Base-by-base conservation (phyloP, 371 early-diverging fungal genomes). In the Sporodiniella umbellata region DNA sequence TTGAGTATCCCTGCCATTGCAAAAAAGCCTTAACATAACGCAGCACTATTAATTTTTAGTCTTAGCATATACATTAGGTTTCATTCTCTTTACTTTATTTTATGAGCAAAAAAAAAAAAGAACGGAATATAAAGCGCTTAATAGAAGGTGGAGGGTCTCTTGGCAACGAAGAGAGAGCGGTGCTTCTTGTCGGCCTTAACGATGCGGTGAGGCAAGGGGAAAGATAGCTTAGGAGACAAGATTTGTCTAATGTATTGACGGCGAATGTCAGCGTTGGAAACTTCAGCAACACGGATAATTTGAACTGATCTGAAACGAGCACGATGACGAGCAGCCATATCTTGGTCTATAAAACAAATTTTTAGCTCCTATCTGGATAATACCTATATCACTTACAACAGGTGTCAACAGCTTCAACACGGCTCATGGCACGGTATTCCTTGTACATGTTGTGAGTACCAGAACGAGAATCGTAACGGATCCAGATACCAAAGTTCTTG, bases 311-410 rank as follows among this genome's bases (percentile, higher is more conserved):
- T 70, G 82, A 94, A 96, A 54, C 95, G 92, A 57, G 95, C 94
- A 72, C 95, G 93, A 85, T 96, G 96, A 66, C 92, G 92, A 56
- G 95, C 86, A 62, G 95, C 95, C 94, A 96, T 92, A 75, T 96
- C 96, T 77, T 93, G 93, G 88, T 96, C 50, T 50, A 50, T n/a
- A n/a, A n/a, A n/a, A n/a, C n/a, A n/a, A n/a, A n/a, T n/a, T n/a
- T n/a, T n/a, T n/a, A n/a, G n/a, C n/a, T n/a, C n/a, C n/a, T n/a
- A n/a, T n/a, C n/a, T n/a, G n/a, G n/a, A n/a, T n/a, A n/a, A n/a
- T n/a, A n/a, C n/a, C n/a, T n/a, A n/a, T n/a, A 5, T 14, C 26
- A 25, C 40, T 50, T 50, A 50, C 50, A 96, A 87, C 92, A 92
- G 25, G 92, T 62, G 57, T 83, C 84, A 49, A 99, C 97, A 42